Evolutionary conservation across 352 stramenopile species (phyloP), one percentile per base, ranked within the genome.

Genomic region (Phytopythium vexans): DNA sequence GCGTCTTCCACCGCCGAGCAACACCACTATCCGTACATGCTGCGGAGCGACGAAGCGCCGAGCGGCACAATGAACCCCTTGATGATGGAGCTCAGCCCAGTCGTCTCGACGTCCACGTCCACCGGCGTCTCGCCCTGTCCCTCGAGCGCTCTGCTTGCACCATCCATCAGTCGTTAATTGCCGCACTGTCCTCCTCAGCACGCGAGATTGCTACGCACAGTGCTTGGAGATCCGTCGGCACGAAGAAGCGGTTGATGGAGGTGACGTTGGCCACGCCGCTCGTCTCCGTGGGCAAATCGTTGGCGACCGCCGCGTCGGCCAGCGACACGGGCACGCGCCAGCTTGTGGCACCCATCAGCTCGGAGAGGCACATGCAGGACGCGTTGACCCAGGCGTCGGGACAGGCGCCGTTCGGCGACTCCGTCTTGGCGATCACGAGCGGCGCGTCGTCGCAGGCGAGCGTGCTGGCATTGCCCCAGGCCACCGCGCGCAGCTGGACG

Each of bases 311-410:
- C 21, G 21, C 21, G 21, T 27, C 21, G 21, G 21, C 21, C 1
- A 44, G 41, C 35, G 35, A 37, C 10, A 56, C 41, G 14, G 33
- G 41, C 8, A 56, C 11, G 9, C 40, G 41, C 50, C 50, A 56
- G 32, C 14, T 36, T 41, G 50, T 49, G 52, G 35, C 5, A 15
- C 8, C 32, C 3, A 35, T 42, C 37, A 43, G 42, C 8, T 12
- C 45, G 5, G 42, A 38, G 12, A 58, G 42, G 10, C 52, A 58
- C 11, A 43, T 49, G 27, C 52, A 58, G n/a, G 52, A 58, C 31
- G 42, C 52, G 37, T 46, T 40, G 38, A 11, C n/a, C 42, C 38
- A 58, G 4, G 33, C 52, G 8, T 51, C 52, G 21, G 52, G 44
- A 32, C 52, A 58, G 6, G 41, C 52, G 16, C 52, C 52, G 38